These are phyloP conservation scores for Trypanosoma lewisi DNA, from an alignment of 208 protist genomes.

Conservation along the genomic window DNA sequence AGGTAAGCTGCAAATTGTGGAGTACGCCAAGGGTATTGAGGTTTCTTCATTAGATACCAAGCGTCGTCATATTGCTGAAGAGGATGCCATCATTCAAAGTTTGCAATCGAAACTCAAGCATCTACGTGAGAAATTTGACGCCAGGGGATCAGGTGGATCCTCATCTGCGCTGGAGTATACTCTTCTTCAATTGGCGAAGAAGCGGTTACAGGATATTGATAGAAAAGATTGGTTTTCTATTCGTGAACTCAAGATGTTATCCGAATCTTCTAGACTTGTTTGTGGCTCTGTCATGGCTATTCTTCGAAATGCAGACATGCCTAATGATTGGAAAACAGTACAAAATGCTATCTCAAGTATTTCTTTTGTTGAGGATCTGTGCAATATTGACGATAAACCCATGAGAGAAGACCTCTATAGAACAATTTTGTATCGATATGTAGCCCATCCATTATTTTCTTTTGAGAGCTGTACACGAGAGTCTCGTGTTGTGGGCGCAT, in stretches of 20 bases:
- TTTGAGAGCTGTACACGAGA: slow-evolving; percentile 18
- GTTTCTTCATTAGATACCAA: slow-evolving; percentile 15
- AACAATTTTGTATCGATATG: slow-evolving; percentile 22
- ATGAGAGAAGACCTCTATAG: slow-evolving; percentile 12
- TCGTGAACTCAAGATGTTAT: not conserved
- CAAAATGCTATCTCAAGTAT: not conserved
- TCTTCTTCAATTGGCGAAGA: slow-evolving; percentile 16
- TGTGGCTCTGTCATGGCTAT: slow-evolving; percentile 8
- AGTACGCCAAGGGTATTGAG: slow-evolving; percentile 11
- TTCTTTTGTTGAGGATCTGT: slow-evolving; percentile 17
- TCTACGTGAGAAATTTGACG: slow-evolving; percentile 9
- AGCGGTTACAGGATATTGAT: slow-evolving; percentile 5
- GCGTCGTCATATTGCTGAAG: slow-evolving; percentile 12
- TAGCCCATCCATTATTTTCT: slow-evolving; percentile 20
- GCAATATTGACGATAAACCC: slow-evolving; percentile 10
- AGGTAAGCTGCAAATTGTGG: slow-evolving; percentile 5
- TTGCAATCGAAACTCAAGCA: slow-evolving; percentile 16
- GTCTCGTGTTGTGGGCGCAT: slow-evolving; percentile 23
- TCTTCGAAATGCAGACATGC: slow-evolving; percentile 3
- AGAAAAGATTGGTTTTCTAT: slow-evolving; percentile 11
- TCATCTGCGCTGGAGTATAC: not conserved
- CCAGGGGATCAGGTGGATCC: not conserved
- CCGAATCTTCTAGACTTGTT: slow-evolving; percentile 2
- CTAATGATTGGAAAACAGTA: slow-evolving; percentile 3
- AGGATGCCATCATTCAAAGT: slow-evolving; percentile 13